Percentiles rank a stretch among this genome's conserved stretches.
Evolutionary conservation across 2,329 filamentous ascomycete species (phyloP).

Genomic region (Rhytidhysteron rufulum): DNA sequence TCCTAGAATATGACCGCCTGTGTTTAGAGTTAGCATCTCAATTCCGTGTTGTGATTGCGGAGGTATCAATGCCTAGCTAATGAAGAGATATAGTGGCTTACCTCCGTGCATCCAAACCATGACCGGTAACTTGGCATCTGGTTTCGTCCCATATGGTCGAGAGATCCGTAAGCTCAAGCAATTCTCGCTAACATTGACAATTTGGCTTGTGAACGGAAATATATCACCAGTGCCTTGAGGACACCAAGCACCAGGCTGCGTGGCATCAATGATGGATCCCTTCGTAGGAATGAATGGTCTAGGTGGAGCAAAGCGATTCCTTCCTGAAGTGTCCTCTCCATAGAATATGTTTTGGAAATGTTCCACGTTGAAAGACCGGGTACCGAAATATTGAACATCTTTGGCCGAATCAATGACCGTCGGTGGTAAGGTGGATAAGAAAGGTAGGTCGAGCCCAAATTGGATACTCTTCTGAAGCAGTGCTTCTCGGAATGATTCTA

Average conservation of each 20-base stretch:
- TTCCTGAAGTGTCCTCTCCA: slow-evolving; percentile 3
- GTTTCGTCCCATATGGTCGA: slow-evolving; percentile 1
- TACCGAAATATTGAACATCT: not conserved
- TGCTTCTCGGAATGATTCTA: not conserved
- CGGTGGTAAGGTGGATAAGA: not conserved
- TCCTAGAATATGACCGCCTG: not conserved
- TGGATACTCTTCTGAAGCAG: not conserved
- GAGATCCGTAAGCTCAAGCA: slow-evolving; percentile 3
- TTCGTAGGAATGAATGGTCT: not conserved
- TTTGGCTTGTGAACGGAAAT: slow-evolving; percentile 3
- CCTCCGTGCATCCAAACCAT: slow-evolving; percentile 4
- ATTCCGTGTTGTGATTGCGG: too few relatives aligned
- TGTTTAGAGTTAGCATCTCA: not conserved
- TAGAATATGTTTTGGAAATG: slow-evolving; percentile 5
- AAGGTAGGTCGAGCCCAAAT: not conserved
- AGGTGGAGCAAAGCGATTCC: slow-evolving; percentile 3
- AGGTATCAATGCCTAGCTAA: too few relatives aligned
- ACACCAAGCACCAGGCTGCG: slow-evolving; percentile 4
- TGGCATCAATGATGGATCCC: slow-evolving; percentile 2
- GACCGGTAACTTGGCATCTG: slow-evolving; percentile 2
- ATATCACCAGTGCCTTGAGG: slow-evolving; percentile 5
- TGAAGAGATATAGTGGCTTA: too few relatives aligned
- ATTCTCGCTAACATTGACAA: slow-evolving; percentile 3
- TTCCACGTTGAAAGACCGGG: not conserved
- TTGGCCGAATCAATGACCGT: not conserved